Evolutionary conservation across 1,139 yeast genomes (phyloP), one percentile per base, ranked within the genome.

Genomic region (Suhomyces panamericanus): DNA sequence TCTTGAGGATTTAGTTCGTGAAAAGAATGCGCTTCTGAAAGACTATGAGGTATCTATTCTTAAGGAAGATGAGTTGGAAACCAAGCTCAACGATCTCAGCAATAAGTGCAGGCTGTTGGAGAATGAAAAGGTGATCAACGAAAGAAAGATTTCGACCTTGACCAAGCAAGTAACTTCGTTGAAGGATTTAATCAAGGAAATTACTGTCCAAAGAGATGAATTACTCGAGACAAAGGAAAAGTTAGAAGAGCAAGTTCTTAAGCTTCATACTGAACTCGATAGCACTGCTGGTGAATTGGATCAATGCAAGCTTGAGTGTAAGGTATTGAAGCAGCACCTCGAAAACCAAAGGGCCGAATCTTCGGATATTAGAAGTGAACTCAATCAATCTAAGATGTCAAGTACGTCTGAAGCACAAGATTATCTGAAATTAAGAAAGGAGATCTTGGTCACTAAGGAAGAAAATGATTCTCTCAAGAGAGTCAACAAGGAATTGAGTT

Each of bases 1-100:
- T 49, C 66, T 81, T 43, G 90, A 86, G 50, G 78, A 80, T 6
- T 63, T 81, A 49, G 62, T 65, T 32, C 64, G 69, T 22, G 78
- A 74, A 46, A 74, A 75, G 44, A 65, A 72, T 7, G 75, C 78
- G 14, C 67, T 80, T 32, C 83, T 81, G 42, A 67, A 71, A 29
- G 83, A 82, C 47, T 70, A 79, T 40, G 73, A 70, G 22, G 79
- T 77, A 28, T 61, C 80, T 40, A 57, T 74, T 8, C 74, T 71
- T 35, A 82, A 80, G 48, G 79, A 79, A 46, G 78, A 78, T 14
- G 76, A 75, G 43, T 67, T 81, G 46, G 75, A 75, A 32, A 66
- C 59, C 22, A 54, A 72, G 14, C 62, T 74, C 9, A 74, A 70
- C 10, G 78, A 75, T 12, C 59, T 80, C 43, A 70, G 71, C 45